A percentile compares a stretch with the other conserved stretches of the same genome.
Conservation (phyloP, 139 green algal species). For the Ettlia oleoabundans region DNA sequence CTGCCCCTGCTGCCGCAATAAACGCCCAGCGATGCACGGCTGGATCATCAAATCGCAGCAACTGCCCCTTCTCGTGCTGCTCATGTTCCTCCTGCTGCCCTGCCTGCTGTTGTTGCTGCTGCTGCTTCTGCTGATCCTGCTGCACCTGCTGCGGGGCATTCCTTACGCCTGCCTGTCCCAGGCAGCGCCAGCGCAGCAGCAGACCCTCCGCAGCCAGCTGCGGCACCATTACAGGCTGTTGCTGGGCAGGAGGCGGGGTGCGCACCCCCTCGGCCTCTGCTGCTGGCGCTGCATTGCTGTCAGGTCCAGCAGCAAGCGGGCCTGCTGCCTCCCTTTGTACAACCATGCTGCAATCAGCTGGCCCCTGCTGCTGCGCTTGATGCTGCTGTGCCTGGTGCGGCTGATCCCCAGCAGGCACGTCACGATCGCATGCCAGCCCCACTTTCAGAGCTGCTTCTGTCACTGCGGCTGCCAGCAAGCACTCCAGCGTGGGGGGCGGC, state of each 20-base stretch:
- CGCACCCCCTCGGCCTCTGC: neutral
- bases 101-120: neutral
- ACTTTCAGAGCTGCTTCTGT: neutral
- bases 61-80: neutral
- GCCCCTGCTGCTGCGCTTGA: too few species aligned
- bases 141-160: neutral
- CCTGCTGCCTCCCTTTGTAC: neutral
- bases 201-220: slow-evolving; percentile 6
- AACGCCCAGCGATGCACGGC: slow-evolving; percentile 26
- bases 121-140: neutral
- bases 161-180: neutral
- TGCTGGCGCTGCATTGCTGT: neutral
- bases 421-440: too few species aligned
- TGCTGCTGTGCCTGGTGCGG: too few species aligned
- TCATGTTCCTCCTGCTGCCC: neutral
- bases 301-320: neutral
- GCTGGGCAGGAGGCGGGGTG: neutral
- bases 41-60: slow-evolving; percentile 7
- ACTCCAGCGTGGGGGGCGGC: slow-evolving; percentile 22
- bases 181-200: neutral
- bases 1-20: slow-evolving; percentile 4
- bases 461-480: neutral
- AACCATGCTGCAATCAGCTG: too few species aligned
- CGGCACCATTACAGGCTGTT: neutral
- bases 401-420: too few species aligned